These are phyloP conservation scores for Berberis vulgaris DNA, from an alignment of 164 flowering plant species.

Conservation along the genomic window DNA sequence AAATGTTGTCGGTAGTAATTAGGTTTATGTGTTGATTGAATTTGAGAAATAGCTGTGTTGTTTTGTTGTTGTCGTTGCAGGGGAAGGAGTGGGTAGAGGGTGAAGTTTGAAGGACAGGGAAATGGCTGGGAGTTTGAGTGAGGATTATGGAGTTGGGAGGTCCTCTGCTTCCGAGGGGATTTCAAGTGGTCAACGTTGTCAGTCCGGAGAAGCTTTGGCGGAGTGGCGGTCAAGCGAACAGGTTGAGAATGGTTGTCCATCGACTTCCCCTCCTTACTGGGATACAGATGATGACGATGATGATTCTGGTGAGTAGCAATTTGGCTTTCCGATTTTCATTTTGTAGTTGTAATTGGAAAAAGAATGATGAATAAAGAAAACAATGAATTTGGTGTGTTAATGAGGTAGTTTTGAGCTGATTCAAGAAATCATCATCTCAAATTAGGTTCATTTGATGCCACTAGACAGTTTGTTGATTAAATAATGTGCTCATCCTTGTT, in stretches of 20 bases:
- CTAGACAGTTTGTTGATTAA: too few relatives aligned
- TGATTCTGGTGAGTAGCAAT: constrained; percentile 21
- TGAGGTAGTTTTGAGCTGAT: too few relatives aligned
- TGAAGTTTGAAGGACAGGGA: constrained; percentile 16
- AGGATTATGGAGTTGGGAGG: constrained; percentile 25
- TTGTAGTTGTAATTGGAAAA: neutral
- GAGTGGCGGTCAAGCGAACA: constrained; percentile 50
- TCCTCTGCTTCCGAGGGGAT: constrained; percentile 22
- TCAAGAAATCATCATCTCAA: too few relatives aligned
- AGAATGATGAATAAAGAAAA: too few relatives aligned
- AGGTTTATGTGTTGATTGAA: too few relatives aligned
- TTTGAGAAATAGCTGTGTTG: neutral
- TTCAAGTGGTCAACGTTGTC: constrained; percentile 31
- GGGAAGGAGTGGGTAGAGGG: constrained; percentile 7
- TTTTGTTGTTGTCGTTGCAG: constrained; percentile 1
- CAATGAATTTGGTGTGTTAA: too few relatives aligned
- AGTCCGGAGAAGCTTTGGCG: constrained; percentile 32
- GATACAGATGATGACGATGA: constrained; percentile 35
- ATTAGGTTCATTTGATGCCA: too few relatives aligned
- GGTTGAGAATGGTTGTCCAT: constrained; percentile 46
- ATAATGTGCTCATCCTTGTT: too few relatives aligned
- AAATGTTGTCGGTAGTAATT: too few relatives aligned
- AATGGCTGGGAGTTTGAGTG: constrained; percentile 35
- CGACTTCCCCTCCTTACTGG: constrained; percentile 48
- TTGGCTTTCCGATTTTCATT: neutral